Base-by-base conservation (phyloP, 176 grass and related monocot species). In the Hordeum vulgare region DNA sequence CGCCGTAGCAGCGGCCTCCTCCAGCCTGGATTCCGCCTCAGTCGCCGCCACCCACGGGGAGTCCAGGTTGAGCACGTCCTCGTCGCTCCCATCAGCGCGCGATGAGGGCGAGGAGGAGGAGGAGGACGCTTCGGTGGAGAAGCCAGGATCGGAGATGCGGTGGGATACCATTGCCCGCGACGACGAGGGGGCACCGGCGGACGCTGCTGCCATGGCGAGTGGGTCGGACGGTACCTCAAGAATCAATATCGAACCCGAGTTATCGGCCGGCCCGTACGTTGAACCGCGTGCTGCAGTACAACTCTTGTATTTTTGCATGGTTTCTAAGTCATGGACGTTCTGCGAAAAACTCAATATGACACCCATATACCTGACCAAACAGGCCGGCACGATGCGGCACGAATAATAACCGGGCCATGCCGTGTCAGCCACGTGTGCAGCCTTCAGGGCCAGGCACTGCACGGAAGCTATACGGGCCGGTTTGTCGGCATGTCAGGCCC, bases 51-150 rank as follows among this genome's bases (percentile, higher is more conserved):
- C 34, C 68, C 84, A 86, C 6, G 77, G 68, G 7, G 23, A 37
- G 42, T 74, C 84, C 58, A 86, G 68, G 84, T 86, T 69, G 33
- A 80, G 25, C 77, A 66, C 33, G 68, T 80, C 77, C 33, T 18
- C 84, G 40, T 73, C 76, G 23, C 12, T 61, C 31, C 13, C 56
- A n/a, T 7, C 41, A 42, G 47, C 47, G 47, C 9, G 5, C 8
- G 41, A 23, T 9, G 57, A 66, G 21, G 69, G 40, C 9, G 45
- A 58, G 29, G 75, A 85, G 11, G 84, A 85, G 56, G 76, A 72
- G 11, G 84, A 85, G 56, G 76, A 72, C 29, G 66, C 29, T 57
- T 21, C 15, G 6, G 47, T 51, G 47, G 47, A 18, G 47, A 51
- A 51, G 15, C 4, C 29, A 23, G 59, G 29, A 14, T 44, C 4